phyloP scores from a whole-genome alignment of 106 monocot species.

The Gastrodia elata region DNA sequence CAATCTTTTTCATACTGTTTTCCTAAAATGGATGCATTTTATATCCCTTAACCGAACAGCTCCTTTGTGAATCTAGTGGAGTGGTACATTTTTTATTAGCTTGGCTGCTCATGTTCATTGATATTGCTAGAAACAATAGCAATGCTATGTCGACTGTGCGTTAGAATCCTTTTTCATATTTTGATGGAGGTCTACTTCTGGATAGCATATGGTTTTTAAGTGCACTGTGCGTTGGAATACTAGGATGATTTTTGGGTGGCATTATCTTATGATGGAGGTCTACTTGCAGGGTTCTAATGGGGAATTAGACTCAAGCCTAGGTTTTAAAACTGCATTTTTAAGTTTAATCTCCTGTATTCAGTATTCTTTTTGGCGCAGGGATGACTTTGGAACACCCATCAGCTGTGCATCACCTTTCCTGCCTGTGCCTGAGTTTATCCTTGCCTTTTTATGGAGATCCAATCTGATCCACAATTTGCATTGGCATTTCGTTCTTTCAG shows the following conservation, averaged over 20 bases:
- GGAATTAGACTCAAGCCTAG: conserved; percentile 17
- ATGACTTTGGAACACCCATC: conserved; percentile 59
- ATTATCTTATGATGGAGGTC: conserved; percentile 6
- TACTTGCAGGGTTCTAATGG: conserved; percentile 20
- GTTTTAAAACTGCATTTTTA: conserved; percentile 28
- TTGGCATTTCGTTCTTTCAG: conserved; percentile 50
- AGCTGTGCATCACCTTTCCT: conserved; percentile 54
- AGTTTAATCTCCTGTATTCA: conserved; percentile 52
- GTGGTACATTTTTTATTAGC: background rate
- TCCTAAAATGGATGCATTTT: too few relatives aligned
- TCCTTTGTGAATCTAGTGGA: background rate
- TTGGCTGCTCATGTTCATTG: background rate
- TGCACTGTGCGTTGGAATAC: background rate
- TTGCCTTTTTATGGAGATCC: conserved; percentile 39
- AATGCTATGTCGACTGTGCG: background rate
- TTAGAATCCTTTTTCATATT: too few relatives aligned
- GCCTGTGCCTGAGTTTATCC: conserved; percentile 44
- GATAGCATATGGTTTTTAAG: too few relatives aligned
- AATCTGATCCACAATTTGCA: conserved; percentile 47
- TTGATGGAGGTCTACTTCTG: too few relatives aligned
- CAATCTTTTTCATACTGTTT: too few relatives aligned
- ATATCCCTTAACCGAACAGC: too few relatives aligned
- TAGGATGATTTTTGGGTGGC: conserved; percentile 7
- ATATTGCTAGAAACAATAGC: background rate
- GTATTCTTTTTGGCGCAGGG: conserved; percentile 97